These are phyloP conservation scores for Flaveria robusta DNA, from an alignment of 129 eudicot species.

Conservation along the genomic window DNA sequence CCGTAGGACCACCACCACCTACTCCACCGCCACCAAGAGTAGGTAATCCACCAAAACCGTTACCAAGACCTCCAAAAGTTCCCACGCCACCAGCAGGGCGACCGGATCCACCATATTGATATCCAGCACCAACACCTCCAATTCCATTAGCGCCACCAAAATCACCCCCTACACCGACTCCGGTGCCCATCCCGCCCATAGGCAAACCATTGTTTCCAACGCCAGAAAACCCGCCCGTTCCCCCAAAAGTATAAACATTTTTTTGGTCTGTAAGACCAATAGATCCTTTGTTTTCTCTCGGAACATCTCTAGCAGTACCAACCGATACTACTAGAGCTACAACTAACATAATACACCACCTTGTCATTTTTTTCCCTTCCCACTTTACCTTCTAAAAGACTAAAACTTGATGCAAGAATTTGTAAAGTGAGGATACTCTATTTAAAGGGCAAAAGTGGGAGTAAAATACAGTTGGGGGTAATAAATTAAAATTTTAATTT, in stretches of 20 bases:
- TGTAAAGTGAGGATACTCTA: slow-evolving; percentile 7
- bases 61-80: slow-evolving; percentile 40
- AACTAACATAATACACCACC: slow-evolving; percentile 27
- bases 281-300: slow-evolving; percentile 9
- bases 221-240: slow-evolving; percentile 43
- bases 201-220: slow-evolving; percentile 47
- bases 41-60: slow-evolving; percentile 43
- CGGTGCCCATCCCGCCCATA: slow-evolving; percentile 45
- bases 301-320: slow-evolving; percentile 39
- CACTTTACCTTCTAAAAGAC: not conserved
- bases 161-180: slow-evolving; percentile 46
- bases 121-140: slow-evolving; percentile 46
- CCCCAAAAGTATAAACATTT: slow-evolving; percentile 40
- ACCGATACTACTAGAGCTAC: slow-evolving; percentile 38
- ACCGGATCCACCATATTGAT: slow-evolving; percentile 46
- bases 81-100: slow-evolving; percentile 45
- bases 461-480: slow-evolving; percentile 35
- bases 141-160: slow-evolving; percentile 38
- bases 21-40: slow-evolving; percentile 46
- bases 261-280: slow-evolving; percentile 40
- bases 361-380: slow-evolving; percentile 35
- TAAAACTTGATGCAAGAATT: slow-evolving; percentile 8
- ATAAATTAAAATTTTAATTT: slow-evolving; percentile 26
- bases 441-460: slow-evolving; percentile 28
- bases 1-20: slow-evolving; percentile 39